These are phyloP conservation scores for Globisporangium takayamanum DNA, from an alignment of 352 stramenopile species.

Conservation along the genomic window DNA sequence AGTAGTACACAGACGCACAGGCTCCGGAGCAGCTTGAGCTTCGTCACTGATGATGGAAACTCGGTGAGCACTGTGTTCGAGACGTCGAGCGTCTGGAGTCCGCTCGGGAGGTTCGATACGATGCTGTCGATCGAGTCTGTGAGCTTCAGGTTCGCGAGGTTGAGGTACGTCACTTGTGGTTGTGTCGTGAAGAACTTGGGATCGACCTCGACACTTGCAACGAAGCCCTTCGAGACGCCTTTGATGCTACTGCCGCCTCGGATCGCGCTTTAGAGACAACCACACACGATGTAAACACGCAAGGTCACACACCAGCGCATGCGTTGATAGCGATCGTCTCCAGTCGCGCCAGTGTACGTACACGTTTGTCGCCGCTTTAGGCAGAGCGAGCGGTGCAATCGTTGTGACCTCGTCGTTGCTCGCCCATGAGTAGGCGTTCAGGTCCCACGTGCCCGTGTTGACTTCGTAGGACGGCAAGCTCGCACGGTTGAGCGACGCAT, in stretches of 20 bases:
- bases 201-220: slow-evolving; percentile 1
- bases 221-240: not conserved
- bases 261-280: not conserved
- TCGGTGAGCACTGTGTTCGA: not conserved
- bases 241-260: not conserved
- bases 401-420: slow-evolving; percentile 1
- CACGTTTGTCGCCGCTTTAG: not conserved
- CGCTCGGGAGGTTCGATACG: not conserved
- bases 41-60: slow-evolving; percentile 2
- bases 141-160: slow-evolving; percentile 2
- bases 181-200: slow-evolving; percentile 1
- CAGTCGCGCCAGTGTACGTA: not conserved
- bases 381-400: not conserved
- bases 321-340: too few species aligned
- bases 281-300: too few species aligned
- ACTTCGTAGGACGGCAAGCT: too few species aligned
- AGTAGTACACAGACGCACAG: not conserved
- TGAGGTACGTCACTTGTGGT: not conserved
- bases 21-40: not conserved
- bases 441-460: not conserved
- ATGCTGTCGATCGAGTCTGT: not conserved
- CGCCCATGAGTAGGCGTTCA: not conserved
- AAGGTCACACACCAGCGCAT: too few species aligned
- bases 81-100: not conserved
- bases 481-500: not conserved